Evolutionary conservation across 352 stramenopile genomes (phyloP).

Genomic region (Albugo candida): DNA sequence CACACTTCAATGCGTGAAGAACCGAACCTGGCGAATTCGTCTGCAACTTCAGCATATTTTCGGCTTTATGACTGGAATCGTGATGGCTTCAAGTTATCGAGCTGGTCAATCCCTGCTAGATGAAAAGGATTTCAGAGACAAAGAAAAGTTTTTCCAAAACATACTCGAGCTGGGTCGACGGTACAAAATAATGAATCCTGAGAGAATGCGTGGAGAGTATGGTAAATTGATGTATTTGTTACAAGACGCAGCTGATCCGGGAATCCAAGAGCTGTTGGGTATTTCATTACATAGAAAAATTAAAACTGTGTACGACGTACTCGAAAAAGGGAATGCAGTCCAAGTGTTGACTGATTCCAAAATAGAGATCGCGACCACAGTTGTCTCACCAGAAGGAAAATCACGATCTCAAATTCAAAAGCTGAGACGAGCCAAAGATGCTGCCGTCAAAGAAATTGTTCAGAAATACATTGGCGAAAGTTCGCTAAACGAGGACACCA

Average conservation of each 20-base stretch:
- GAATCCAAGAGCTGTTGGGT: slow-evolving; percentile 69
- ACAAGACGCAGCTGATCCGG: slow-evolving; percentile 75
- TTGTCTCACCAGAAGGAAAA: slow-evolving; percentile 85
- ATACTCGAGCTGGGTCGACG: slow-evolving; percentile 87
- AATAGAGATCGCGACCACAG: slow-evolving; percentile 87
- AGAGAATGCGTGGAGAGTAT: slow-evolving; percentile 95
- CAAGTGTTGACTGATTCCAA: slow-evolving; percentile 68
- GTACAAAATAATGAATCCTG: slow-evolving; percentile 98
- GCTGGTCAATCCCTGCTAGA: slow-evolving; percentile 70
- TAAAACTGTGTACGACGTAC: slow-evolving; percentile 80
- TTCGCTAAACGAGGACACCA: slow-evolving; percentile 47
- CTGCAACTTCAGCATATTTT: slow-evolving; percentile 84
- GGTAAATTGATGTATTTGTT: slow-evolving; percentile 91
- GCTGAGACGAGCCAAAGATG: slow-evolving; percentile 87
- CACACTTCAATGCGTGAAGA: slow-evolving; percentile 27
- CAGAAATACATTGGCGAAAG: slow-evolving; percentile 29
- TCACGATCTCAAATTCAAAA: slow-evolving; percentile 75
- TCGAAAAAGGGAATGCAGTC: slow-evolving; percentile 48
- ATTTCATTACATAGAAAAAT: slow-evolving; percentile 71
- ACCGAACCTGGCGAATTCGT: slow-evolving; percentile 62
- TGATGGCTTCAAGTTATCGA: slow-evolving; percentile 78
- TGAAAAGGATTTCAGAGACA: slow-evolving; percentile 79
- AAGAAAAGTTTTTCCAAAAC: slow-evolving; percentile 78
- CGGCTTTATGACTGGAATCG: slow-evolving; percentile 81
- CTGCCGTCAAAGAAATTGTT: slow-evolving; percentile 75